phyloP scores from a whole-genome alignment of 495 filamentous ascomycete species.

The Trichoderma parareesei region DNA sequence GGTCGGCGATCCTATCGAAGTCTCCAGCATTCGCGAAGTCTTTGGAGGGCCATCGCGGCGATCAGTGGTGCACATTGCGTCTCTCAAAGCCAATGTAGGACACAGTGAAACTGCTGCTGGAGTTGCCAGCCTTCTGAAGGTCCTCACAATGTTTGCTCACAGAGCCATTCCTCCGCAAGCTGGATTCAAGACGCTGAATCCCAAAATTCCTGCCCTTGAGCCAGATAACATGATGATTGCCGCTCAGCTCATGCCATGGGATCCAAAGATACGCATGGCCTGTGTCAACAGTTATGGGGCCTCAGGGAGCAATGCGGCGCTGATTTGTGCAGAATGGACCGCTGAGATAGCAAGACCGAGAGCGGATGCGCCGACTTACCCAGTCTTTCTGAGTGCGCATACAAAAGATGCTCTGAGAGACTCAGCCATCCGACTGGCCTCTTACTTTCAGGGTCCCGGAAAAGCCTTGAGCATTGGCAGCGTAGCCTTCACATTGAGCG shows the following conservation, averaged over 20 bases:
- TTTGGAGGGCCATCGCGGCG: constrained; percentile 23
- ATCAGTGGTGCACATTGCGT: constrained; percentile 22
- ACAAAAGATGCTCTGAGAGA: not conserved
- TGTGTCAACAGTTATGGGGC: constrained; percentile 26
- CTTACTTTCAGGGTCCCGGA: not conserved
- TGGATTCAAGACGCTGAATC: constrained; percentile 34
- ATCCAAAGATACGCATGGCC: constrained; percentile 15
- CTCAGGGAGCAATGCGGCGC: constrained; percentile 24
- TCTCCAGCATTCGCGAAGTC: constrained; percentile 31
- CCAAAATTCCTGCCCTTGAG: constrained; percentile 23
- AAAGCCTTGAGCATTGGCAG: not conserved
- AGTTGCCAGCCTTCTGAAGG: constrained; percentile 34
- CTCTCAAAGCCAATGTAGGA: constrained; percentile 39
- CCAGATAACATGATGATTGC: constrained; percentile 34
- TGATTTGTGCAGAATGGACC: constrained; percentile 25
- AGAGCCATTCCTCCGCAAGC: constrained; percentile 34
- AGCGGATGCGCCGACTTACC: constrained; percentile 17
- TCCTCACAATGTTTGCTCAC: constrained; percentile 42
- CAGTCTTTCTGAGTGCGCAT: constrained; percentile 21
- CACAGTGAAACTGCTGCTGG: constrained; percentile 42
- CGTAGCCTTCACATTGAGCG: not conserved
- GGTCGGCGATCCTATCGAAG: constrained; percentile 51
- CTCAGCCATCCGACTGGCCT: not conserved
- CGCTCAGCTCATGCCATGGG: constrained; percentile 27
- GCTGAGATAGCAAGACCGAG: constrained; percentile 15